These are phyloP conservation scores for Hansenula sp. DNA, from an alignment of 1,139 yeast genomes.

Conservation along the genomic window DNA sequence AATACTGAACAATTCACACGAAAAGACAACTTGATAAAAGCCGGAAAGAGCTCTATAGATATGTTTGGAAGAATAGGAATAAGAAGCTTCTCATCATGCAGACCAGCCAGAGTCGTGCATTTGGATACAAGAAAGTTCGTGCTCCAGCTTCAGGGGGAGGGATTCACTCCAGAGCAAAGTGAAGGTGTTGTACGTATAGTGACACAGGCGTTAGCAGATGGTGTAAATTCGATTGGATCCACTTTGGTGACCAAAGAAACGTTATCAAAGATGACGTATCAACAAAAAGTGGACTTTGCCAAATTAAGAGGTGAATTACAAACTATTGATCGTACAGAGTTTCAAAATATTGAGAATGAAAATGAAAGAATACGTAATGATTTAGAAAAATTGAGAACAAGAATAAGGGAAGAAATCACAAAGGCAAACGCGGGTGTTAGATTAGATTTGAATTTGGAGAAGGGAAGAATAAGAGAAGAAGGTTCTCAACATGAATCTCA, in stretches of 20 bases:
- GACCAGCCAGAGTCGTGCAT: slow-evolving; percentile 9
- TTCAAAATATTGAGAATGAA: slow-evolving; percentile 77
- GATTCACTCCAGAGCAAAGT: slow-evolving; percentile 75
- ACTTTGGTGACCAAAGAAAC: slow-evolving; percentile 81
- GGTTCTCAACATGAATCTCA: slow-evolving; percentile 88
- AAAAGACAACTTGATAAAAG: too few species aligned
- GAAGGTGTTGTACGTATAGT: slow-evolving; percentile 77
- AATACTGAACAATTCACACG: too few species aligned
- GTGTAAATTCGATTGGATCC: slow-evolving; percentile 69
- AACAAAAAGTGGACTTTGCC: slow-evolving; percentile 95
- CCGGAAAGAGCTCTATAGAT: too few species aligned
- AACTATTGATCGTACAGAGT: slow-evolving; percentile 83
- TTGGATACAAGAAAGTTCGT: slow-evolving; percentile 82
- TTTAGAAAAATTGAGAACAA: slow-evolving; percentile 78
- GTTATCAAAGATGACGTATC: slow-evolving; percentile 80
- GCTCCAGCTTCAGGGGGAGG: slow-evolving; percentile 60
- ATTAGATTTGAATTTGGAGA: slow-evolving; percentile 85
- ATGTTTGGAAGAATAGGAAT: slow-evolving; percentile 1
- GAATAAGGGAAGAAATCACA: slow-evolving; percentile 86
- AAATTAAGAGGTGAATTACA: slow-evolving; percentile 88
- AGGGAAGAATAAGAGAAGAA: slow-evolving; percentile 94
- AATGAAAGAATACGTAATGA: slow-evolving; percentile 84
- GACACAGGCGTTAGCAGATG: slow-evolving; percentile 75
- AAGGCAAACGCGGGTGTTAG: slow-evolving; percentile 89
- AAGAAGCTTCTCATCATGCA: slow-evolving; percentile 1